These are phyloP conservation scores for Wallacemonas rigidus DNA, from an alignment of 208 protist species.

Conservation along the genomic window DNA sequence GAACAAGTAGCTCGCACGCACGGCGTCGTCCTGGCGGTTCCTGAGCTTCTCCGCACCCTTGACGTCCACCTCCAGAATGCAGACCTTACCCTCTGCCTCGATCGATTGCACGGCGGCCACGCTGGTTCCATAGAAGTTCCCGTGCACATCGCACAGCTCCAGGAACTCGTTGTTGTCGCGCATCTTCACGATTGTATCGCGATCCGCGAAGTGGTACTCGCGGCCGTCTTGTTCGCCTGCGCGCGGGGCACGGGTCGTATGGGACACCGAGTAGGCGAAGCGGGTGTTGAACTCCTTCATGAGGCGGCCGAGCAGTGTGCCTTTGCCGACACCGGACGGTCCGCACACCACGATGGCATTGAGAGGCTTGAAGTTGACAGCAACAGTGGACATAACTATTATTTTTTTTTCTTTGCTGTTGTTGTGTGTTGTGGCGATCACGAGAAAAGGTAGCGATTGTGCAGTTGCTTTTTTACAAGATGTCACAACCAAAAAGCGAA, in stretches of 20 bases:
- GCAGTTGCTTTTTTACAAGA: too few relatives aligned
- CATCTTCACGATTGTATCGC: slow-evolving; percentile 71
- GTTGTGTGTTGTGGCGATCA: not conserved
- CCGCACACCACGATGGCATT: slow-evolving; percentile 91
- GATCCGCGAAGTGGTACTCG: slow-evolving; percentile 91
- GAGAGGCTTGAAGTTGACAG: slow-evolving; percentile 32
- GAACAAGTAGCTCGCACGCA: slow-evolving; percentile 76
- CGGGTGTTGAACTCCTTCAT: slow-evolving; percentile 60
- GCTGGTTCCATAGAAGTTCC: slow-evolving; percentile 96
- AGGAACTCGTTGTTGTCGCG: slow-evolving; percentile 83
- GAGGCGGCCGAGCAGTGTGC: slow-evolving; percentile 87
- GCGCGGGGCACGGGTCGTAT: slow-evolving; percentile 91
- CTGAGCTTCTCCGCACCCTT: slow-evolving; percentile 83
- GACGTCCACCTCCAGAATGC: slow-evolving; percentile 93
- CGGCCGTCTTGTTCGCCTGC: slow-evolving; percentile 86
- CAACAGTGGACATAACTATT: not conserved
- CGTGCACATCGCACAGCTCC: slow-evolving; percentile 92
- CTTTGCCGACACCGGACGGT: slow-evolving; percentile 93
- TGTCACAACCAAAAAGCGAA: not conserved
- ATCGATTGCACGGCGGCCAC: slow-evolving; percentile 79
- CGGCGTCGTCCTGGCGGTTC: slow-evolving; percentile 29
- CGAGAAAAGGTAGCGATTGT: too few relatives aligned
- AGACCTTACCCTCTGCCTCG: slow-evolving; percentile 63
- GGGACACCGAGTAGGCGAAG: slow-evolving; percentile 93
- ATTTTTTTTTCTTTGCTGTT: slow-evolving; percentile 14